Evolutionary conservation across 2,329 filamentous ascomycete species (phyloP), one percentile per base, ranked within the genome.

Genomic region (Diaporthe sp.): DNA sequence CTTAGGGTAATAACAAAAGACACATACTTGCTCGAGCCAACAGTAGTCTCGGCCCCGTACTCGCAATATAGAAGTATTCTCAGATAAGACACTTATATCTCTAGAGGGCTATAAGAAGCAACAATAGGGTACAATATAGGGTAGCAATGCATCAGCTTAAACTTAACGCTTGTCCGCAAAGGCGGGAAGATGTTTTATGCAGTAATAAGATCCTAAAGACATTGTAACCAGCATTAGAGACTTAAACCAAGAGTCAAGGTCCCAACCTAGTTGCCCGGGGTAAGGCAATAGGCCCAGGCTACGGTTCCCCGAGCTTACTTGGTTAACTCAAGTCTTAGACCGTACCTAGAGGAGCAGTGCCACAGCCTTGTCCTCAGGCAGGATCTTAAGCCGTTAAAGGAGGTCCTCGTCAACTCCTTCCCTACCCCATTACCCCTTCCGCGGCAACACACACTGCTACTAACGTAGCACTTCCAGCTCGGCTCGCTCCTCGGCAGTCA

Each of bases 111-210:
- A n/a, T 30, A 4, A 13, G 55, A 27, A 5, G 70, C 9, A 13
- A 69, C 8, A 12, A 63, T 42, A 2, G 73, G 61, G 27, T 77
- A 76, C n/a, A 71, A 12, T 17, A 76, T 44, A 1, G 74, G 70
- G 39, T 77, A 71, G 13, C 74, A 51, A 4, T 74, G 63, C 63
- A 75, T 76, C 12, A 76, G 47, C 51, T 75, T 74, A 44, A 76
- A 77, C 35, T 77, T 74, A 7, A 77, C 68, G 15, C 74, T 75
- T 2, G 47, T 59, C 15, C 65, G 71, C 5, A 53, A 37, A 13
- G 74, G 72, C 17, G 30, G 47, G 6, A 37, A 53, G 7, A 75
- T 74, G 47, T 32, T 65, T 15, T 55, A 32, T 12, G 58, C 25
- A 0, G 51, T 71, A 10, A 75, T 55, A 4, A 68, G 13, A 9